Percentiles rank a stretch among this genome's conserved stretches.
Evolutionary conservation across 2,329 filamentous ascomycete genomes (phyloP).

Genomic region (Pseudogymnoascus sp.): DNA sequence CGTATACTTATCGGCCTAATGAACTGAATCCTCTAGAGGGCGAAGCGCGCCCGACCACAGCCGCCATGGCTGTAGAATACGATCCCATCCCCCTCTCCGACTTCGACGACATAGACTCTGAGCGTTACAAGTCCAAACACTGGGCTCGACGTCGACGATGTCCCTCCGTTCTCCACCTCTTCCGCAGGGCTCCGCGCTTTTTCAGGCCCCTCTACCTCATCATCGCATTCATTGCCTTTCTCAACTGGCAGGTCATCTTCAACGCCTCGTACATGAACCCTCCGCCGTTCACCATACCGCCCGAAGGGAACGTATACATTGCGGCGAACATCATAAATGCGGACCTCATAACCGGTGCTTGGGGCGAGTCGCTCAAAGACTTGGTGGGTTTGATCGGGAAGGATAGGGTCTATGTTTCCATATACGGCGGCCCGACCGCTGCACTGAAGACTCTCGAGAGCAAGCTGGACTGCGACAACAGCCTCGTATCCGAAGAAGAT

Average conservation of each 20-base stretch:
- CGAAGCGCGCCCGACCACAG: conserved; percentile 1
- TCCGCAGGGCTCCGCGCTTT: neutral
- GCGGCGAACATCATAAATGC: conserved; percentile 65
- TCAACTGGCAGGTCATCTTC: conserved; percentile 24
- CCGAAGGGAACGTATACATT: conserved; percentile 62
- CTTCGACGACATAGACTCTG: neutral
- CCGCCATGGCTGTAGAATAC: conserved; percentile 4
- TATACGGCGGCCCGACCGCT: conserved; percentile 54
- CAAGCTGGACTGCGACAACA: conserved; percentile 38
- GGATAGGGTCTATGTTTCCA: conserved; percentile 60
- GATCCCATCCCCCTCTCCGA: neutral
- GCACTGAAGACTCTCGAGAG: conserved; percentile 46
- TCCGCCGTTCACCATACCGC: conserved; percentile 34
- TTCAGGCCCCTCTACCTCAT: conserved; percentile 20
- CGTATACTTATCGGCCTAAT: neutral
- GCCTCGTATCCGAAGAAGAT: conserved; percentile 51
- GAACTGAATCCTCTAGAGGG: neutral
- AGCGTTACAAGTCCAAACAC: conserved; percentile 3
- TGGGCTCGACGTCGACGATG: conserved; percentile 3
- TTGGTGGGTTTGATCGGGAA: conserved; percentile 58
- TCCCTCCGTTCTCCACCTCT: neutral
- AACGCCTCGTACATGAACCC: conserved; percentile 37
- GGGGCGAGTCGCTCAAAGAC: conserved; percentile 52
- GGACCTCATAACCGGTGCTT: conserved; percentile 51
- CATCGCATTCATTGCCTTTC: conserved; percentile 16